A percentile compares a stretch with the other conserved stretches of the same genome.
Evolutionary conservation across 164 flowering plant genomes (phyloP).

Genomic region (Annona squamosa): DNA sequence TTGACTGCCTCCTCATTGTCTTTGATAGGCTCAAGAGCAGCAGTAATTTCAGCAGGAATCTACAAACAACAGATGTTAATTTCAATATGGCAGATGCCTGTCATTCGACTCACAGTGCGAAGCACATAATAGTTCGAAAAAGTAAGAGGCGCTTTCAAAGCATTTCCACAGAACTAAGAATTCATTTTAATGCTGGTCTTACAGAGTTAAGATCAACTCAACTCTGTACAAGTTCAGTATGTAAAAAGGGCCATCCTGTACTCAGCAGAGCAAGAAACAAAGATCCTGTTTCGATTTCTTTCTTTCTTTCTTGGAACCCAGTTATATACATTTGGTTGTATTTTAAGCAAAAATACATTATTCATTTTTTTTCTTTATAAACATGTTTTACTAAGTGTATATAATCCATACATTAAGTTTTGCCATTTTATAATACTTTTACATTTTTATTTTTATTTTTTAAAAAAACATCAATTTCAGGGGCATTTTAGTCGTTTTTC

Average conservation of each 20-base stretch:
- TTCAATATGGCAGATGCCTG: background rate
- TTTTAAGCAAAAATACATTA: too few relatives aligned
- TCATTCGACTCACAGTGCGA: background rate
- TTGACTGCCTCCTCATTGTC: constrained; percentile 96
- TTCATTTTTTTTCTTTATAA: too few relatives aligned
- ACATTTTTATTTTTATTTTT: background rate
- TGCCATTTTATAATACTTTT: too few relatives aligned
- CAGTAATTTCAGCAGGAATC: constrained; percentile 76
- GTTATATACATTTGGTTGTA: too few relatives aligned
- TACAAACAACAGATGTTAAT: constrained; percentile 15
- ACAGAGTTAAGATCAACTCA: background rate
- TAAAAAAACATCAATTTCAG: background rate
- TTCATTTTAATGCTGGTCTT: background rate
- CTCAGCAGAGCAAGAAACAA: background rate
- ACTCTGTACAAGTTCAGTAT: background rate
- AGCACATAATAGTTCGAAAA: background rate
- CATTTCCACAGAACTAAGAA: background rate
- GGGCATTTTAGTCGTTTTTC: too few relatives aligned
- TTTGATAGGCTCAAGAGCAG: constrained; percentile 90
- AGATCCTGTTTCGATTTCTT: background rate
- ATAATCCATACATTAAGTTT: too few relatives aligned
- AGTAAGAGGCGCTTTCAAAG: background rate
- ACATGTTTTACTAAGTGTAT: too few relatives aligned
- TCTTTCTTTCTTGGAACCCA: background rate
- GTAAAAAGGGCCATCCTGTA: background rate